Evolutionary conservation across 371 early-diverging fungal genomes (phyloP).

Genomic region (Cokeromyces recurvatus): DNA sequence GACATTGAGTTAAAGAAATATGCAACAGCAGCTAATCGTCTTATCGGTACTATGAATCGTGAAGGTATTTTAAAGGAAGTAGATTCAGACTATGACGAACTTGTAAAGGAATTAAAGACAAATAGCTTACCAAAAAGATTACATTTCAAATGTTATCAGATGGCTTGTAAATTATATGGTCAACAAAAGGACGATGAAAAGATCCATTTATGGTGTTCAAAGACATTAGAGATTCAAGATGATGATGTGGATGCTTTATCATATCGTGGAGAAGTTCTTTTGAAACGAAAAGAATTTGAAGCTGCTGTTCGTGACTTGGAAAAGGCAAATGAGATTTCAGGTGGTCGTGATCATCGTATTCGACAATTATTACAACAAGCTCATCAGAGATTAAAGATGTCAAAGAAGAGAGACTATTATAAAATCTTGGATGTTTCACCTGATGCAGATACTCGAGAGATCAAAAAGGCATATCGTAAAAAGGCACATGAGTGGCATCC

Average conservation of each 20-base stretch:
- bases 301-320: conserved; percentile 64
- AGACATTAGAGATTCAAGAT: conserved; percentile 49
- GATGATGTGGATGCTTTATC: conserved; percentile 70
- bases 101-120: conserved; percentile 28
- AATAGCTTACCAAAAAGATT: conserved; percentile 49
- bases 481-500: conserved; percentile 88
- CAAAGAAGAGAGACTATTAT: conserved; percentile 83
- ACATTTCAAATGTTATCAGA: conserved; percentile 45
- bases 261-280: conserved; percentile 62
- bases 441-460: conserved; percentile 71
- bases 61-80: conserved; percentile 45
- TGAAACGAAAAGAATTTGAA: conserved; percentile 69
- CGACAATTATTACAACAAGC: conserved; percentile 58
- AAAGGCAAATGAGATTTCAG: conserved; percentile 60
- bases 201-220: conserved; percentile 52
- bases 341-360: conserved; percentile 52
- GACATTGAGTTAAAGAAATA: background rate
- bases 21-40: conserved; percentile 59
- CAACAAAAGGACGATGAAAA: conserved; percentile 26
- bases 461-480: conserved; percentile 91
- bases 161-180: conserved; percentile 57
- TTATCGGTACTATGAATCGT: conserved; percentile 42
- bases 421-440: conserved; percentile 73
- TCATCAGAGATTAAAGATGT: conserved; percentile 59
- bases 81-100: conserved; percentile 34